These are phyloP conservation scores for Skeletonema tropicum DNA, from an alignment of 108 stramenopile genomes.

Conservation along the genomic window DNA sequence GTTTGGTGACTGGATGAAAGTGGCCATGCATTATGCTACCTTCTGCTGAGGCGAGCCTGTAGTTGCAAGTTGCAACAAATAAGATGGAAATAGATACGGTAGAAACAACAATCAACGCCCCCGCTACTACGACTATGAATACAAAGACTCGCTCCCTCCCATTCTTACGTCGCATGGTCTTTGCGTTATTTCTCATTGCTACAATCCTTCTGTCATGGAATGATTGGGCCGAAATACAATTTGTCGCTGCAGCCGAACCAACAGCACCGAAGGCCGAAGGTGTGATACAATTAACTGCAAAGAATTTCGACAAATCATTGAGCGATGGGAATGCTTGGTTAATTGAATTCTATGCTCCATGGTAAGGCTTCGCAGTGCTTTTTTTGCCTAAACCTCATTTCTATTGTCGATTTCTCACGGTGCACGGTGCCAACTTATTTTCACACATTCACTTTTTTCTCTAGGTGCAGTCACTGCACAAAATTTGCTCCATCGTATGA, in stretches of 20 bases:
- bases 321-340: constrained; percentile 79
- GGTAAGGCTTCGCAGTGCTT: constrained; percentile 36
- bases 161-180: background rate
- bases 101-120: no score
- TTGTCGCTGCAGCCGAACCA: background rate
- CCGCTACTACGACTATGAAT: background rate
- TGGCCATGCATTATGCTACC: no score
- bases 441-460: background rate
- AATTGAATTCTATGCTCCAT: constrained; percentile 84
- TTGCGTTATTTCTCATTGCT: background rate
- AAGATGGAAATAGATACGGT: no score
- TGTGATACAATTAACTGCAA: constrained; percentile 53
- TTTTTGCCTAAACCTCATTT: constrained; percentile 7
- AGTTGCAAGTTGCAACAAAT: no score
- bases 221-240: background rate
- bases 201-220: background rate
- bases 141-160: background rate
- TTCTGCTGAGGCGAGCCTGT: no score
- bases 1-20: no score
- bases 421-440: background rate
- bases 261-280: constrained; percentile 12
- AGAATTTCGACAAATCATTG: constrained; percentile 58
- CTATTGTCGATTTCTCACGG: background rate
- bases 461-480: constrained; percentile 71
- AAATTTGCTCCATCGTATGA: constrained; percentile 68